Conservation (phyloP, 176 grass and related monocot genomes). For the Rhipidocladum racemiflorum region DNA sequence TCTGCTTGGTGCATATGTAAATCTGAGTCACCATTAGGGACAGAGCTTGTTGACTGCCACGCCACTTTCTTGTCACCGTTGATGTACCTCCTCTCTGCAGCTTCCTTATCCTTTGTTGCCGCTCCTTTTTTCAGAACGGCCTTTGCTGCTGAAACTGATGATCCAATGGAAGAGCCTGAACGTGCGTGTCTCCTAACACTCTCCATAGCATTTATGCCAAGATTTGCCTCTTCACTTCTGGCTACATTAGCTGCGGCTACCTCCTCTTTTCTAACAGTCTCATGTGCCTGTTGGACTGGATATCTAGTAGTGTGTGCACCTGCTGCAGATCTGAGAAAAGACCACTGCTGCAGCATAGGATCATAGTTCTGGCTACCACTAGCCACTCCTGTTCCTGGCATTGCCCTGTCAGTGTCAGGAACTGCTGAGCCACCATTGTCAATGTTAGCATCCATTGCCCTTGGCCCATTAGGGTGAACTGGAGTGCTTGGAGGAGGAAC, state of each 20-base stretch:
- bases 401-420: slow-evolving; percentile 3
- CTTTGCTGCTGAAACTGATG: slow-evolving; percentile 34
- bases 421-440: slow-evolving; percentile 12
- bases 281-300: slow-evolving; percentile 39
- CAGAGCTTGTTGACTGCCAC: neutral
- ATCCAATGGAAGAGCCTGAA: slow-evolving; percentile 23
- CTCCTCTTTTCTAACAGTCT: slow-evolving; percentile 28
- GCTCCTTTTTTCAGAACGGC: neutral
- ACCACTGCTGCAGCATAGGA: slow-evolving; percentile 26
- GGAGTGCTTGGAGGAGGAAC: slow-evolving; percentile 10
- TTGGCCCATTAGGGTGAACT: neutral
- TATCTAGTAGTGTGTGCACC: slow-evolving; percentile 20
- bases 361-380: slow-evolving; percentile 12
- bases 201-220: slow-evolving; percentile 3
- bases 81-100: slow-evolving; percentile 30
- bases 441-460: neutral
- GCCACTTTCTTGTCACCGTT: slow-evolving; percentile 5
- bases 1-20: slow-evolving; percentile 9
- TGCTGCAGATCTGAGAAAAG: slow-evolving; percentile 32
- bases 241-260: slow-evolving; percentile 9
- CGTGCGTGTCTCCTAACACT: slow-evolving; percentile 16
- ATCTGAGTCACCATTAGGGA: slow-evolving; percentile 3
- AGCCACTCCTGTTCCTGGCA: slow-evolving; percentile 20
- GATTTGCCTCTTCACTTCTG: slow-evolving; percentile 23
- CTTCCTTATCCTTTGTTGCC: slow-evolving; percentile 33